Evolutionary conservation across 345 rosid species (phyloP), one percentile per base, ranked within the genome.

Genomic region (Eucalyptus polyanthemos): DNA sequence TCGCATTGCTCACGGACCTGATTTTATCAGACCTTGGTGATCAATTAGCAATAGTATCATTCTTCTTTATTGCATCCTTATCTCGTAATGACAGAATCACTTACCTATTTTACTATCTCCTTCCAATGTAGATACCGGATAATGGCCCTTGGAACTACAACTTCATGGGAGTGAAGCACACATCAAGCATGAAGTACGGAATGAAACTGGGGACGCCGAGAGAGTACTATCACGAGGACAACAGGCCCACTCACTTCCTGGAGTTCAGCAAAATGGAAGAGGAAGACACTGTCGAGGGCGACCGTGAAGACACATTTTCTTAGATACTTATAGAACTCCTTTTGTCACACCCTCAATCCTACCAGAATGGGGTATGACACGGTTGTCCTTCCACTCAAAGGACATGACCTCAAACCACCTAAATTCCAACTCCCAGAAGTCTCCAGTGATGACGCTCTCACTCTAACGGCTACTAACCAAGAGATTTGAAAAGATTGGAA

Each of bases 161-260:
- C 92, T 98, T 98, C 92, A 98, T 96, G 99, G 99, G 99, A 83
- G 98, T 97, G 92, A 97, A 98, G 95, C 99, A 97, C 90, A 95
- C 97, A 1, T 89, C 93, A 37, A 94, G 99, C 95, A 97, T 98
- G 99, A 96, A 94, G 89, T 97, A 94, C 31, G 96, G 95, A 29
- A 95, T 96, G 88, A 98, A 96, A 92, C 97, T 98, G 11, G 99
- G 99, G 65, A 91, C 95, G 1, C 98, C 99, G 1, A 89, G 96
- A 67, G 99, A 96, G 92, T 98, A 91, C 93, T 98, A 95, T 90
- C 95, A 97, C 12, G 97, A 96, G 93, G 99, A 97, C 60, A 99
- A 98, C 91, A 91, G 47, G 62, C 98, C 99, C 50, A 97, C 99
- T 7, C 99, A 97, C 92, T 98, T 90, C 95, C 91, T 24, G 65